phyloP scores from a whole-genome alignment of 192 early-diverging fungal genomes.

The Linnemannia hyalina region DNA sequence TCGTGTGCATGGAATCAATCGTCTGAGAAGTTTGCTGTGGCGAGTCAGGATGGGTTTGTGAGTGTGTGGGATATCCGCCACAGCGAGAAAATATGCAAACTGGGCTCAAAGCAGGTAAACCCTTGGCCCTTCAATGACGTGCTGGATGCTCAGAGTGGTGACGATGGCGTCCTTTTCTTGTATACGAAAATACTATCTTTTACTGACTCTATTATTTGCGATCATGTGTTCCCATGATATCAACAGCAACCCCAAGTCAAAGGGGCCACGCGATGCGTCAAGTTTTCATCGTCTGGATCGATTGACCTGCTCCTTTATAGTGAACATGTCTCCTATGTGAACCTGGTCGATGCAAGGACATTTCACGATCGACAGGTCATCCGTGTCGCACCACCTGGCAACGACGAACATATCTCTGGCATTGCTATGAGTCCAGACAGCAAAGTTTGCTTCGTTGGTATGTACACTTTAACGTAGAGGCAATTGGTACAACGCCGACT shows the following conservation, averaged over 20 bases:
- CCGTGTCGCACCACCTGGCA: conserved; percentile 73
- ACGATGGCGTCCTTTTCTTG: neutral
- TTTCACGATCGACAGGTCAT: conserved; percentile 88
- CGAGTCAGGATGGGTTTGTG: conserved; percentile 93
- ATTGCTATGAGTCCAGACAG: conserved; percentile 88
- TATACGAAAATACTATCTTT: neutral
- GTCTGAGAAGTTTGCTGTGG: conserved; percentile 95
- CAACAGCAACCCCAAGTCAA: conserved; percentile 74
- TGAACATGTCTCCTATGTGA: conserved; percentile 91
- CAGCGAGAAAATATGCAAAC: conserved; percentile 81
- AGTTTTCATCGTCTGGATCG: conserved; percentile 91
- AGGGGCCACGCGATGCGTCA: conserved; percentile 85
- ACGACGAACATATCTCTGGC: conserved; percentile 89
- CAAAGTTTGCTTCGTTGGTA: conserved; percentile 90
- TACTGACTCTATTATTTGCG: neutral
- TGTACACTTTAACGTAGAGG: conserved; percentile 14
- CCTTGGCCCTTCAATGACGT: neutral
- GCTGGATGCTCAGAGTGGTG: neutral
- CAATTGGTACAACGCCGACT: neutral
- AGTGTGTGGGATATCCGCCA: conserved; percentile 93
- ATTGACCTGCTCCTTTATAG: conserved; percentile 88
- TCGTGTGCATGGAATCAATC: conserved; percentile 96
- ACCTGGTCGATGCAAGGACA: conserved; percentile 90
- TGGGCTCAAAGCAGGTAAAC: conserved; percentile 77
- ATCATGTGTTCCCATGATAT: neutral